Evolutionary conservation across 2,329 filamentous ascomycete genomes (phyloP), one percentile per base, ranked within the genome.

Genomic region (Fusarium graminum): DNA sequence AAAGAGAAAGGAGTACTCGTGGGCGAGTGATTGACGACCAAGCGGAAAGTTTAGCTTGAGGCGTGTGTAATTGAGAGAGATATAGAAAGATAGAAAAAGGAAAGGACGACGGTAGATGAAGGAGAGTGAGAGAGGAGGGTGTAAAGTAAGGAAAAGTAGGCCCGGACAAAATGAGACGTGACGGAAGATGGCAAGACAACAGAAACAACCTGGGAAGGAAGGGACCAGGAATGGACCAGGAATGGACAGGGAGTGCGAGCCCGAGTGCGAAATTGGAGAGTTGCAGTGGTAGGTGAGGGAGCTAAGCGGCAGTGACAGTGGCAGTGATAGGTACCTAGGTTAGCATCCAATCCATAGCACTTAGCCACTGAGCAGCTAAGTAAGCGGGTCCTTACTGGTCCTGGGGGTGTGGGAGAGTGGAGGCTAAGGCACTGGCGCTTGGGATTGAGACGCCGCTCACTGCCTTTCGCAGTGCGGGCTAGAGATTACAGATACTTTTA

Each of bases 1-100:
- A 71, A 72, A 54, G 69, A 73, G 69, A 69, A 55, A 51, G 41
- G 59, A 63, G 52, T n/a, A 44, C 45, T 46, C 46, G 49, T 52
- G 40, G 36, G 50, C 26, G 39, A 51, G 39, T 60, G 50, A 49
- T 36, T 44, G 49, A 45, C 34, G 42, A 46, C 34, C 43, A 57
- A 63, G 55, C 55, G 47, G 40, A 59, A 49, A 28, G 65, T n/a
- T 34, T 10, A 36, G 34, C 44, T 50, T 32, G 36, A n/a, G 30
- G 41, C 17, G 47, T 45, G 17, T 36, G 44, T 53, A 43, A 45
- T 47, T 16, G 42, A 44, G 36, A 34, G 29, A 29, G 46, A 38
- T 44, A 55, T 30, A 28, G 44, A 34, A 43, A 50, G 42, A 36
- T 36, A 34, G 19, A 32, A 68, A 67, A 56, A 59, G 44, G 25